Base-by-base conservation (phyloP, 2,329 filamentous ascomycete species). In the Trichoderma sp. region DNA sequence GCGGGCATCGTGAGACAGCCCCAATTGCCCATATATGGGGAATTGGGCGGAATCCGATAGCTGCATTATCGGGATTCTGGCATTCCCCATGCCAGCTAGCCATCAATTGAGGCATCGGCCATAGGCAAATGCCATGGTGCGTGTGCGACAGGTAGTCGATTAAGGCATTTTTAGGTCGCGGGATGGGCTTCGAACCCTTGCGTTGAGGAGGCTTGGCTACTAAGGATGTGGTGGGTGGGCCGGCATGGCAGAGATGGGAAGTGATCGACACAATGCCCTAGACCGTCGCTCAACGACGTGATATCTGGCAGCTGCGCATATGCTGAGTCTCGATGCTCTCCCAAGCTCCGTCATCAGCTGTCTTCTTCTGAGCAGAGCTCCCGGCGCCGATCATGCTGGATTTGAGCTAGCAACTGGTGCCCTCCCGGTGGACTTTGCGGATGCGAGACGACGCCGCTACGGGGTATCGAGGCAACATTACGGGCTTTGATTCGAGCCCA, bases 151-250 rank as follows among this genome's bases (percentile, higher is more conserved):
- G 68, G 68, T 63, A 27, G 62, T 65, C 40, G 53, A 69, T 70
- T 70, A 49, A 58, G 43, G 47, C 61, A 70, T 56, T 68, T 59
- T 67, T 67, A 61, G 62, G 62, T 68, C 68, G 62, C 68, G 68
- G 68, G 64, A 70, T 53, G 68, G 64, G 68, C 68, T 68, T 70
- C 37, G 8, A 29, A 61, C 63, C 68, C 68, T 67, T 52, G 67
- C 64, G 64, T 68, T 53, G 55, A 35, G 60, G 55, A 63, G 68
- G 57, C 53, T 69, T 69, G 68, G 61, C 68, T 55, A n/a, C 57
- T 53, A 60, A 61, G 49, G 57, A 61, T 37, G 27, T 56, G 55
- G 68, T 59, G 55, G 61, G 68, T 59, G 60, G 68, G 61, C 67
- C 67, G 53, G 64, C 35, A 59, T 29, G 35, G 27, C 27, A 57